Conservation (phyloP, 495 filamentous ascomycete species). For the Parathielavia appendiculata region DNA sequence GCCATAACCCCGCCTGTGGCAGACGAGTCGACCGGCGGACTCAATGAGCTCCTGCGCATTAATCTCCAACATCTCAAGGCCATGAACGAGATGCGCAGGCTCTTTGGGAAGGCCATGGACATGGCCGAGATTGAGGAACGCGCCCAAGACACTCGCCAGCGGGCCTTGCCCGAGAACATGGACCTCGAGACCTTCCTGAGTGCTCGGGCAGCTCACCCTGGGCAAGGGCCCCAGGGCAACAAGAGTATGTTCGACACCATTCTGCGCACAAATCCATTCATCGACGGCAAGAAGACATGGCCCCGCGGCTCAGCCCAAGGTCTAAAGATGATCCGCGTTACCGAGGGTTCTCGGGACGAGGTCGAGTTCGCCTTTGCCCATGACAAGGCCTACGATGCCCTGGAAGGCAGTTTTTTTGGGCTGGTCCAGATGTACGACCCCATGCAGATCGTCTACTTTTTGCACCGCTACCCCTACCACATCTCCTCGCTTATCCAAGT, state of each 20-base stretch:
- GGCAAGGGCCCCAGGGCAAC: slow-evolving; percentile 40
- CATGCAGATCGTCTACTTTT: slow-evolving; percentile 49
- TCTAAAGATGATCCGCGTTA: slow-evolving; percentile 73
- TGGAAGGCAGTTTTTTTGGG: slow-evolving; percentile 70
- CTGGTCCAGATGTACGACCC: slow-evolving; percentile 81
- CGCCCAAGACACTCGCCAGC: slow-evolving; percentile 40
- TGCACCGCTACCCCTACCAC: slow-evolving; percentile 63
- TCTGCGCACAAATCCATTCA: slow-evolving; percentile 71
- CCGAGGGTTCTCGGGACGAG: slow-evolving; percentile 42
- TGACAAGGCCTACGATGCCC: slow-evolving; percentile 64
- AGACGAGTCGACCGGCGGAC: slow-evolving; percentile 19
- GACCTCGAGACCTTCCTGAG: slow-evolving; percentile 69
- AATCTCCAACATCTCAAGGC: slow-evolving; percentile 79
- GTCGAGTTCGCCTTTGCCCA: slow-evolving; percentile 72
- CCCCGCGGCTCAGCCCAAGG: slow-evolving; percentile 74
- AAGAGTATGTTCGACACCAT: slow-evolving; percentile 56
- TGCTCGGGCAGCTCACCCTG: slow-evolving; percentile 44
- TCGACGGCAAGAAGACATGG: slow-evolving; percentile 90
- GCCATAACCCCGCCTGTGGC: slow-evolving; percentile 12
- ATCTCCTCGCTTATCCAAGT: slow-evolving; percentile 90
- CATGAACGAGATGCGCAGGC: slow-evolving; percentile 83
- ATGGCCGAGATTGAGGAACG: slow-evolving; percentile 52
- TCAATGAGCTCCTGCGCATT: slow-evolving; percentile 61
- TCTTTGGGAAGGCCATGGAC: slow-evolving; percentile 81
- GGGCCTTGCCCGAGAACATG: slow-evolving; percentile 51